Evolutionary conservation across 108 stramenopile species (phyloP).

Genomic region (Seminavis robusta): DNA sequence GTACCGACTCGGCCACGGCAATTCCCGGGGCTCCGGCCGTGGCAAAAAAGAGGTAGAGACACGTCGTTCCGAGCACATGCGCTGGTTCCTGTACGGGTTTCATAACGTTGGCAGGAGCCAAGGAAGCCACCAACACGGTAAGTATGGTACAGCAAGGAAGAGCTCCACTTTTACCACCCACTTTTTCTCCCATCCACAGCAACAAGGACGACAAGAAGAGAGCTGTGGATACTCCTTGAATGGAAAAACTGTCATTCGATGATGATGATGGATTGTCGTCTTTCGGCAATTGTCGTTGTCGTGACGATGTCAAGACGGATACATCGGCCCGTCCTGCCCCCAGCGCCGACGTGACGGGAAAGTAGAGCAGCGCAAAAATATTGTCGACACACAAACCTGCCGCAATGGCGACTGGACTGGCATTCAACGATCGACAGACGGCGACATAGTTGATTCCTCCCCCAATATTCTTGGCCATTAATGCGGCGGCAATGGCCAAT

Average conservation of each 20-base stretch:
- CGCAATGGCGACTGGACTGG: conserved; percentile 62
- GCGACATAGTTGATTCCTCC: conserved; percentile 86
- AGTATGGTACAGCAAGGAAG: conserved; percentile 64
- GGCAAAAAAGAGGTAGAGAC: conserved; percentile 78
- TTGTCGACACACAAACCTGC: conserved; percentile 68
- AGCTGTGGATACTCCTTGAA: conserved; percentile 33
- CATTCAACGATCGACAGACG: conserved; percentile 48
- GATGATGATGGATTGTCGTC: conserved; percentile 4
- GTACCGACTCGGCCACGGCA: conserved; percentile 62
- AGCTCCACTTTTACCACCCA: conserved; percentile 29
- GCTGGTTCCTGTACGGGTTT: conserved; percentile 11
- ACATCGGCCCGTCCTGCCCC: conserved; percentile 50
- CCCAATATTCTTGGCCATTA: conserved; percentile 82
- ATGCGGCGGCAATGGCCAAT: conserved; percentile 60
- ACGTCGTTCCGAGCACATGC: conserved; percentile 51
- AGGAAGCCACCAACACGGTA: conserved; percentile 55
- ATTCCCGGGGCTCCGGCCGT: conserved; percentile 82
- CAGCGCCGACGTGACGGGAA: conserved; percentile 63
- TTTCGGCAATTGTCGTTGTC: too few relatives aligned
- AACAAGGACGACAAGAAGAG: conserved; percentile 47
- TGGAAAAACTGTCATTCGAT: too few relatives aligned
- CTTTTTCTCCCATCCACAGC: conserved; percentile 40
- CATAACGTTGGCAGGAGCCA: conserved; percentile 21
- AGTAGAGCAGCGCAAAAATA: conserved; percentile 74
- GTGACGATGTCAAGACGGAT: neutral